Conservation (phyloP, 345 rosid species). For the Stellera chamaejasme region DNA sequence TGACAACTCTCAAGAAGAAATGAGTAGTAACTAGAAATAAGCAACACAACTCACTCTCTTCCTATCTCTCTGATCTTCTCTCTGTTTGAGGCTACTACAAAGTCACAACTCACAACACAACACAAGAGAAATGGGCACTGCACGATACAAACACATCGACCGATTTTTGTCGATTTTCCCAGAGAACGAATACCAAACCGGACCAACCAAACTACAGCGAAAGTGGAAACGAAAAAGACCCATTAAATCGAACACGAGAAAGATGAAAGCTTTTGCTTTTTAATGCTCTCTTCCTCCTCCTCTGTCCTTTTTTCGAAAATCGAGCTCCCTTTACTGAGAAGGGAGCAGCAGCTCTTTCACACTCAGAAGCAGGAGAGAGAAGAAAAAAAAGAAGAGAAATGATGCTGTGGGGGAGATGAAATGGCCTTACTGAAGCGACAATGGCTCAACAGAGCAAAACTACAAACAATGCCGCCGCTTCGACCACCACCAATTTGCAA, state of each 20-base stretch:
- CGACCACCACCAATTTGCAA: conserved; percentile 12
- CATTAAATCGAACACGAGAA: neutral
- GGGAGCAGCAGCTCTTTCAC: neutral
- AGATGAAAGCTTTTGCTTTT: conserved; percentile 41
- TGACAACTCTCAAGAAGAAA: no score
- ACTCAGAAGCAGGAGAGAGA: neutral
- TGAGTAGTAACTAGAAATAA: no score
- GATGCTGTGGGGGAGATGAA: conserved; percentile 24
- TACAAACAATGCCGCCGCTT: conserved; percentile 18
- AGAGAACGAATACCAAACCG: conserved; percentile 5
- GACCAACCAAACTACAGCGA: conserved; percentile 4
- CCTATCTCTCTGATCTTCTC: no score
- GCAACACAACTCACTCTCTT: no score
- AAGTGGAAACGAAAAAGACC: neutral
- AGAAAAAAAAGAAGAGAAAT: conserved; percentile 10
- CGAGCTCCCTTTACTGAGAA: conserved; percentile 16
- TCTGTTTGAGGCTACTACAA: no score
- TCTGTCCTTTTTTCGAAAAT: conserved; percentile 15
- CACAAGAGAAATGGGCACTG: no score
- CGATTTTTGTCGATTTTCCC: neutral
- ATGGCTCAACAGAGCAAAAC: conserved; percentile 36
- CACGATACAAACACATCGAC: no score
- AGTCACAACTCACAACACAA: no score
- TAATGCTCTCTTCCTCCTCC: conserved; percentile 25
- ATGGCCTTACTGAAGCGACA: conserved; percentile 34